Percentiles rank a stretch among this genome's conserved stretches.
These are phyloP conservation scores for Colletotrichum sp. DNA, from an alignment of 2,329 filamentous ascomycete species.

Conservation along the genomic window DNA sequence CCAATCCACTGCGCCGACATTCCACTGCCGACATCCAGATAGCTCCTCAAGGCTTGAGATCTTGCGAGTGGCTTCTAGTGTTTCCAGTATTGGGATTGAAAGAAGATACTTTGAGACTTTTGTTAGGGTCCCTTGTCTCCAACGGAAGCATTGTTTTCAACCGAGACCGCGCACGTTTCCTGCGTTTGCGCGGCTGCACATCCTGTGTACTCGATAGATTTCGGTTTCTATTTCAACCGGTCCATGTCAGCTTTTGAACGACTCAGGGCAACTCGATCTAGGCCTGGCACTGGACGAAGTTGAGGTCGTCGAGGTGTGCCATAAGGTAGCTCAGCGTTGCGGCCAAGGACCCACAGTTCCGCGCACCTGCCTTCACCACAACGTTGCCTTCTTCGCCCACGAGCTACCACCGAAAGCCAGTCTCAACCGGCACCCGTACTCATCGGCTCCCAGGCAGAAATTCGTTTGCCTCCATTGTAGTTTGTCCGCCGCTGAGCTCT, in stretches of 20 bases:
- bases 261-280: too few species aligned
- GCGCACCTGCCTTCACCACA: background rate
- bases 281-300: background rate
- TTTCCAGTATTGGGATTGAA: background rate
- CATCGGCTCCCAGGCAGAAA: background rate
- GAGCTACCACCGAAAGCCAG: background rate
- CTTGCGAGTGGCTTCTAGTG: background rate
- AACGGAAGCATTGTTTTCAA: background rate
- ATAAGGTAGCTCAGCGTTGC: background rate
- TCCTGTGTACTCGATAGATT: background rate
- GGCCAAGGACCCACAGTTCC: background rate
- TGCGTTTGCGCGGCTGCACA: background rate
- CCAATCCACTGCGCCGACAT: background rate
- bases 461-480: accelerated
- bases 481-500: background rate
- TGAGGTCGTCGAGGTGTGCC: background rate
- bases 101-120: background rate
- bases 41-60: background rate
- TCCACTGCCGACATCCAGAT: background rate
- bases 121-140: background rate
- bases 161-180: background rate
- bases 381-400: background rate
- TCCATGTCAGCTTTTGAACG: too few species aligned
- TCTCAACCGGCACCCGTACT: background rate
- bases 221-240: background rate